These are phyloP conservation scores for Claviceps sp. DNA, from an alignment of 2,329 filamentous ascomycete species.

Conservation along the genomic window DNA sequence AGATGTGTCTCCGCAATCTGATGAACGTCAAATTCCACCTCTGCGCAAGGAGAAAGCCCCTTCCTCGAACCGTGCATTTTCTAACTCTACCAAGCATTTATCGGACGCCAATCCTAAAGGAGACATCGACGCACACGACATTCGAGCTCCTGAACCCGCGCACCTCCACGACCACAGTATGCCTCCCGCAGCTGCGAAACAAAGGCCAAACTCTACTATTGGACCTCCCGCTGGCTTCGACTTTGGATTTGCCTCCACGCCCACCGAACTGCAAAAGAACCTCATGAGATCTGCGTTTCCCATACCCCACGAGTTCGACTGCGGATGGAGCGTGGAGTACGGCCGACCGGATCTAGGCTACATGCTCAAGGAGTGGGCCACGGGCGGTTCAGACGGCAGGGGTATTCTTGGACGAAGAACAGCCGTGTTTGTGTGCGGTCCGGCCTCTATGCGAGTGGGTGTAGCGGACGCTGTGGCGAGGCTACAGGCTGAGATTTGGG, in stretches of 20 bases:
- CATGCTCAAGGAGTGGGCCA: constrained; percentile 72
- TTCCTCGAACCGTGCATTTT: constrained; percentile 46
- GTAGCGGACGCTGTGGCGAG: constrained; percentile 76
- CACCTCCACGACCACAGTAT: constrained; percentile 39
- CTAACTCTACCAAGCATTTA: constrained; percentile 14
- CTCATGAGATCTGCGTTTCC: constrained; percentile 85
- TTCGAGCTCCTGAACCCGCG: constrained; percentile 40
- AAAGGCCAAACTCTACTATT: constrained; percentile 41
- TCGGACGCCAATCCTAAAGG: constrained; percentile 9
- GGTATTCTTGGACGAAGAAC: constrained; percentile 66
- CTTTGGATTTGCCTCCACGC: constrained; percentile 71
- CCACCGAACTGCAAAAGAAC: constrained; percentile 78
- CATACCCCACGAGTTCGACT: constrained; percentile 50
- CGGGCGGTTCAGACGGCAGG: constrained; percentile 50
- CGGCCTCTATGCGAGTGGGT: constrained; percentile 72
- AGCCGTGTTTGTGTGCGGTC: constrained; percentile 88
- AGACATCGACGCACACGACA: constrained; percentile 14
- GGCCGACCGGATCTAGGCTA: constrained; percentile 78
- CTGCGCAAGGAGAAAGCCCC: constrained; percentile 35
- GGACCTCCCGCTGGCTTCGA: constrained; percentile 53
- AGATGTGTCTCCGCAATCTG: constrained; percentile 11
- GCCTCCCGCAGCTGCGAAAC: constrained; percentile 13
- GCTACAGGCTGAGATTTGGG: constrained; percentile 74
- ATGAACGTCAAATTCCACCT: constrained; percentile 46
- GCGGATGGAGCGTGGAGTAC: constrained; percentile 87